phyloP scores from a whole-genome alignment of 768 basidiomycete genomes.

The Naganishia kalamii region DNA sequence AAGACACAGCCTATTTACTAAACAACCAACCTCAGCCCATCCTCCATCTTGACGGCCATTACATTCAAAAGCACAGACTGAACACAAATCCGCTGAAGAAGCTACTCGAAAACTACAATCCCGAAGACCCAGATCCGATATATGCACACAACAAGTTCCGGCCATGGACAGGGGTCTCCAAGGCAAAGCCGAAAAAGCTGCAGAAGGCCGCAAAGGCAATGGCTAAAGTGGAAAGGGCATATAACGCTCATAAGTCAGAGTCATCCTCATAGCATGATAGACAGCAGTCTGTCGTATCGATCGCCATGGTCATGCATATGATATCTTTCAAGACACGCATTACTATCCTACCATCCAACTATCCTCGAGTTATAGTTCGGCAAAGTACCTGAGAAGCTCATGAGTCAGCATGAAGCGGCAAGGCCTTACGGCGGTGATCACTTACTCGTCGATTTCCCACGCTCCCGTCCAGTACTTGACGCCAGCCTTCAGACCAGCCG shows the following conservation, averaged over 20 bases:
- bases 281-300: no score
- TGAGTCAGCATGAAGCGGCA: background rate
- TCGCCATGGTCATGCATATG: no score
- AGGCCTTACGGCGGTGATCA: no score
- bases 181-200: background rate
- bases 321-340: no score
- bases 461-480: constrained; percentile 85
- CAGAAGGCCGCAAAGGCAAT: background rate
- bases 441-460: constrained; percentile 85
- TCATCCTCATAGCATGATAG: no score
- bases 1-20: background rate
- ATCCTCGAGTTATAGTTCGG: constrained; percentile 6
- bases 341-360: no score
- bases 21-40: constrained; percentile 33
- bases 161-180: background rate
- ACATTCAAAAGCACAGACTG: constrained; percentile 42
- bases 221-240: background rate
- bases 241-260: background rate
- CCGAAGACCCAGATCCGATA: constrained; percentile 8
- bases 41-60: constrained; percentile 36
- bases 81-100: constrained; percentile 29
- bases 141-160: constrained; percentile 16
- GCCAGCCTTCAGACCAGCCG: constrained; percentile 61
- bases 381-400: background rate
- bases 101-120: constrained; percentile 32